Conservation (phyloP, 2,329 filamentous ascomycete species). For the Parastagonospora avenae region DNA sequence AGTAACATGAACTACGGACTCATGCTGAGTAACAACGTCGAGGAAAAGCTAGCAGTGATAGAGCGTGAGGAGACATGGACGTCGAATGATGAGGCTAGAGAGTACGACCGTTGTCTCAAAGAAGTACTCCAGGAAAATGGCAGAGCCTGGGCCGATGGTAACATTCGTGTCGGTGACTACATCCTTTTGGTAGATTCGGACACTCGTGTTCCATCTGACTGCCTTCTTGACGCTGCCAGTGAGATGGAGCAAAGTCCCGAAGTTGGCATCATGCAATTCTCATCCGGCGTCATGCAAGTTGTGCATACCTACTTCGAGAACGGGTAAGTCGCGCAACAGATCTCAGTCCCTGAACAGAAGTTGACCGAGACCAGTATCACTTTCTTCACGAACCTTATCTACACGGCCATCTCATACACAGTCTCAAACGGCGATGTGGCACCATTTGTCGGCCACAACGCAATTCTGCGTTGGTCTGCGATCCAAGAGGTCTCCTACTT, state of each 20-base stretch:
- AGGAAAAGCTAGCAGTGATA: slow-evolving; percentile 59
- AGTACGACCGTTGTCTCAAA: slow-evolving; percentile 52
- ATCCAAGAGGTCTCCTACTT: slow-evolving; percentile 60
- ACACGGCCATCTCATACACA: slow-evolving; percentile 72
- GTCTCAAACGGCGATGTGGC: slow-evolving; percentile 74
- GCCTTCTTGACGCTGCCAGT: slow-evolving; percentile 76
- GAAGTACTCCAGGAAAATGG: slow-evolving; percentile 71
- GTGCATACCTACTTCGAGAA: slow-evolving; percentile 75
- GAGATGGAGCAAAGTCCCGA: slow-evolving; percentile 82
- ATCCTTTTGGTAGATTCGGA: slow-evolving; percentile 65
- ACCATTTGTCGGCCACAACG: slow-evolving; percentile 79
- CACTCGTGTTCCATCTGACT: slow-evolving; percentile 65
- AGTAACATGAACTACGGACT: slow-evolving; percentile 78
- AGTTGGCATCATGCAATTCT: slow-evolving; percentile 78
- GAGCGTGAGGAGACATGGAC: slow-evolving; percentile 28
- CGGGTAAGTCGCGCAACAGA: slow-evolving; percentile 32
- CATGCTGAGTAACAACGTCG: slow-evolving; percentile 65
- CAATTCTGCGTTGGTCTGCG: slow-evolving; percentile 72
- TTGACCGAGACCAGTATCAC: slow-evolving; percentile 58
- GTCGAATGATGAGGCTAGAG: slow-evolving; percentile 46
- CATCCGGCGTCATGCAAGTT: slow-evolving; percentile 73
- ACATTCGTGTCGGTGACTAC: slow-evolving; percentile 85
- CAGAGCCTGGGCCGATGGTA: slow-evolving; percentile 77
- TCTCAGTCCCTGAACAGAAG: neutral
- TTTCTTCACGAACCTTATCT: slow-evolving; percentile 80